Base-by-base conservation (phyloP, 2,329 filamentous ascomycete species). In the Colletotrichum zoysiae region DNA sequence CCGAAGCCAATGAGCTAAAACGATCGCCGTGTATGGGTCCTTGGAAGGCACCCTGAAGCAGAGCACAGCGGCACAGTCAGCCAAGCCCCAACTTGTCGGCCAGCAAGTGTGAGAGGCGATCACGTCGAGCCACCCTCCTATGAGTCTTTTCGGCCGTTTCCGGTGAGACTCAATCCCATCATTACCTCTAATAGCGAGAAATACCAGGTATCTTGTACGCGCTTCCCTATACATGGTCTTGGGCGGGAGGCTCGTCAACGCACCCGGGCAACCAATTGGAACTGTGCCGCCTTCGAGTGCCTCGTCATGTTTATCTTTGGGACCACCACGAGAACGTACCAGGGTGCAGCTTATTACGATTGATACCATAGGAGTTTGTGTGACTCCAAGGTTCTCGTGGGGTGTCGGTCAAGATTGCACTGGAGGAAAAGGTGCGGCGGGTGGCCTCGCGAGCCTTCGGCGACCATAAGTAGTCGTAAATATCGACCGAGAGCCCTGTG, bases 191-290 rank as follows among this genome's bases (percentile, higher is more conserved):
- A 63, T 23, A 18, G n/a, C 42, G 42, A 38, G 30, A 33, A 18
- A 50, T 7, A 3, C 42, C 40, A 33, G 42, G 23, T 11, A 56
- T 68, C 58, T 50, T 56, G 42, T 35, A 26, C 40, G 8, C 46
- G 40, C 42, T 56, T 57, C 58, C 50, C 58, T 42, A 33, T 63
- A 50, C 40, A 55, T 30, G 50, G 40, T 9, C 38, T 30, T 42
- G 30, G 58, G 33, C 59, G 33, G 9, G n/a, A 20, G 18, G 40
- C 20, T 68, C n/a, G 38, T 56, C 57, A 50, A 30, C n/a, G 42
- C 50, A n/a, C 11, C 20, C 42, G 7, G 40, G 40, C 42, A 48
- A 16, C 65, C 58, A 68, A 68, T 68, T 11, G 65, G 58, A 50
- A 46, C 30, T n/a, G 40, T 63, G 18, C 65, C 58, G 40, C 12